Conservation (phyloP, 2,329 filamentous ascomycete species). For the Helminthosporium solani region DNA sequence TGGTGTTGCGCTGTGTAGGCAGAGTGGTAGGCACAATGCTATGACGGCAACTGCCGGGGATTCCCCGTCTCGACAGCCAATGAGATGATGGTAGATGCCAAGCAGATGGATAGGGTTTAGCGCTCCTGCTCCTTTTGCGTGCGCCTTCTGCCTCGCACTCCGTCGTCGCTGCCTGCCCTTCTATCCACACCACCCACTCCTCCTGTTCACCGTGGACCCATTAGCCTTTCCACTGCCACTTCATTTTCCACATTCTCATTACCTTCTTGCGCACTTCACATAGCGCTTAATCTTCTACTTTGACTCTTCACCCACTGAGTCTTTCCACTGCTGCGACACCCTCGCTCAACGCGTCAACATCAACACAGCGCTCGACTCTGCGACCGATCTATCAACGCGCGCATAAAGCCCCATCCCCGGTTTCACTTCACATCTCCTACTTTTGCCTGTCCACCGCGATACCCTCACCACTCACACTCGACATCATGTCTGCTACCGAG, state of each 20-base stretch:
- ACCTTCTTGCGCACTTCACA: not conserved
- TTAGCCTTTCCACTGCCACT: constrained; percentile 1
- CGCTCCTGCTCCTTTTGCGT: constrained; percentile 11
- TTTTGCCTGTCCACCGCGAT: constrained; percentile 11
- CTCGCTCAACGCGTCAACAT: not conserved
- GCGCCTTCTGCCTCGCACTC: constrained; percentile 17
- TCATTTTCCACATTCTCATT: not conserved
- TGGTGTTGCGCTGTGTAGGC: constrained; percentile 16
- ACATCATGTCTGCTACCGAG: constrained; percentile 60
- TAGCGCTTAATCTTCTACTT: not conserved
- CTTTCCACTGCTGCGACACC: not conserved
- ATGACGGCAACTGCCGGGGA: constrained; percentile 1
- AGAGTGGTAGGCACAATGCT: constrained; percentile 20
- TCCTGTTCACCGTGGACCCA: constrained; percentile 10
- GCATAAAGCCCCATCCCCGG: not conserved
- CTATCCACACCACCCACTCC: constrained; percentile 8
- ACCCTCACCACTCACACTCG: constrained; percentile 12
- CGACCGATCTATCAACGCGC: constrained; percentile 9
- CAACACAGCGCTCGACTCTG: constrained; percentile 5
- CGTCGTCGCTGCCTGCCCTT: constrained; percentile 10
- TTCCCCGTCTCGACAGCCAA: constrained; percentile 2
- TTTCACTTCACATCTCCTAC: constrained; percentile 11
- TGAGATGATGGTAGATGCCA: constrained; percentile 7
- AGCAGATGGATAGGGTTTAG: constrained; percentile 4
- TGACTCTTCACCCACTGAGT: not conserved